Evolutionary conservation across 129 eudicot genomes (phyloP), one percentile per base, ranked within the genome.

Genomic region (Lactuca sativa): DNA sequence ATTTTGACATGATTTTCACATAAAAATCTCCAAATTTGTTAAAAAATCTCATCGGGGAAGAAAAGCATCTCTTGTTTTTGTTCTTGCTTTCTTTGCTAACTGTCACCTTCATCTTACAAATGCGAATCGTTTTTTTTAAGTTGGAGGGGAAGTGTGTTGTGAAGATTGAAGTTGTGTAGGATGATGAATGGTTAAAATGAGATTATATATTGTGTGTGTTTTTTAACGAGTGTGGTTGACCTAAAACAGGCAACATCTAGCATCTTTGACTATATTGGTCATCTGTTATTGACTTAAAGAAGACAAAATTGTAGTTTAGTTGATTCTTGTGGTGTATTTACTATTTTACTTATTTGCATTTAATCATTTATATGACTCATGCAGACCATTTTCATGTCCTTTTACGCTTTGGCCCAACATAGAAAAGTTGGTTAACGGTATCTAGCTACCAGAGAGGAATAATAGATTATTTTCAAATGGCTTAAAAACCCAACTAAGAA

Each of bases 1-100:
- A 78, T 12, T 69, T 69, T 0, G 72, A 52, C 74, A 84, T 56
- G 81, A 79, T 73, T 72, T 59, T 51, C 37, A 83, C 75, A 81
- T 79, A 87, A 9, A 81, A 56, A 8, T 78, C 75, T 48, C 52
- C 60, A 18, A 69, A 74, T 33, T 54, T 74, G 33, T 30, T 55
- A 41, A 87, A 78, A 33, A 73, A 48, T 67, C 77, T 77, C 18
- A 55, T 12, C 9, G 81, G 81, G 61, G 70, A 78, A 49, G 33
- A 67, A 4, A 63, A 25, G 56, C 32, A 56, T 38, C 81, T 44
- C 10, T 31, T 34, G 53, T 67, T 40, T 21, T 52, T 69, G 77
- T 67, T 43, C 13, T 66, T 54, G 18, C 21, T 31, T 53, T 81
- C 37, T 74, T 55, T 40, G 30, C 55, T 65, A 32, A 32, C 36